These are phyloP conservation scores for Leptodermis oblonga DNA, from an alignment of 257 asterid species.

Conservation along the genomic window DNA sequence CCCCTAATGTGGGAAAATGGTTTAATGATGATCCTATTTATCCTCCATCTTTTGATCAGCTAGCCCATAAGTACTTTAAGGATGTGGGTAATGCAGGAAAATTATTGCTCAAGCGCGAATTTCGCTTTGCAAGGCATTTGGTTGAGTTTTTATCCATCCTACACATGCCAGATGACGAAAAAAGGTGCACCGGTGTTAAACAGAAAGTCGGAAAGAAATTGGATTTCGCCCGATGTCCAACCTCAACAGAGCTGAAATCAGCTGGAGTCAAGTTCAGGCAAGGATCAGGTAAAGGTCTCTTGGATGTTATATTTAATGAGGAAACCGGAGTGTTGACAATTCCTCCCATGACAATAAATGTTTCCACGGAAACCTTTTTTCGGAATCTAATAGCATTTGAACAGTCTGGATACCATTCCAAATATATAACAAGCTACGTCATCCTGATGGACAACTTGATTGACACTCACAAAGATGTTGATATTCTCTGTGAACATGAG, in stretches of 20 bases:
- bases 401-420: conserved; percentile 20
- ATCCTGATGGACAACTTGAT: conserved; percentile 33
- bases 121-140: conserved; percentile 18
- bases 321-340: conserved; percentile 13
- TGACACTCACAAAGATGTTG: conserved; percentile 26
- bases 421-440: conserved; percentile 26
- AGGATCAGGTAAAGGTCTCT: conserved; percentile 2
- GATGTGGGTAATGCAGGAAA: conserved; percentile 22
- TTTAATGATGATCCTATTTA: background rate
- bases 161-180: conserved; percentile 8
- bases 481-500: conserved; percentile 8
- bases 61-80: conserved; percentile 31
- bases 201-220: background rate
- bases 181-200: background rate
- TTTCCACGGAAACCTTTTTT: conserved; percentile 25
- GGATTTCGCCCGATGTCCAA: conserved; percentile 21
- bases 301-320: conserved; percentile 16
- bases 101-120: background rate
- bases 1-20: background rate
- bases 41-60: conserved; percentile 20
- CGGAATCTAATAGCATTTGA: conserved; percentile 29
- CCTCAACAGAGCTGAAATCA: conserved; percentile 24
- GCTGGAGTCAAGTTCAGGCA: conserved; percentile 27
- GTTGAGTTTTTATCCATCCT: conserved; percentile 24
- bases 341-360: conserved; percentile 20